Conservation (phyloP, 768 basidiomycete genomes). For the Crucibulum laeve region DNA sequence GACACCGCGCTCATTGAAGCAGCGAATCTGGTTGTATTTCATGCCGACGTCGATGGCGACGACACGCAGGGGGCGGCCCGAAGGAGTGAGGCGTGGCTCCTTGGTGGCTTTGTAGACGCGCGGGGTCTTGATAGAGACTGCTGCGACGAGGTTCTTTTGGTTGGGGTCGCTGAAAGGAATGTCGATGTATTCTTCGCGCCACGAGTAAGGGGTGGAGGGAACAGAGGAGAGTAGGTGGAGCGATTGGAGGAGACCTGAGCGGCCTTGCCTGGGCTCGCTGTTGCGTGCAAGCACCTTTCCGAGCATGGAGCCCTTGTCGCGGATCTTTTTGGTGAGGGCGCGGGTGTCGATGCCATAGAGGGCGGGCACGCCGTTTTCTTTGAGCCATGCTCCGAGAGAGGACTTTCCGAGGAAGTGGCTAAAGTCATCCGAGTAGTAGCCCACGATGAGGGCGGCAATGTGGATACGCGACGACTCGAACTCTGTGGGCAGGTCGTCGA, state of each 20-base stretch:
- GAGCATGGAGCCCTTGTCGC: constrained; percentile 92
- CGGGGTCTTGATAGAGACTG: constrained; percentile 72
- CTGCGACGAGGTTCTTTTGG: constrained; percentile 82
- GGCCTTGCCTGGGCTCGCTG: constrained; percentile 35
- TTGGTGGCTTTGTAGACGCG: constrained; percentile 62
- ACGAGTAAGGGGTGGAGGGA: constrained; percentile 49
- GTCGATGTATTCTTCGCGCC: constrained; percentile 83
- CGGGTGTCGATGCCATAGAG: constrained; percentile 96
- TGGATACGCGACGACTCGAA: constrained; percentile 98
- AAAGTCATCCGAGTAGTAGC: constrained; percentile 91
- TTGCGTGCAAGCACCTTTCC: constrained; percentile 76
- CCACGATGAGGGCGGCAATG: constrained; percentile 85
- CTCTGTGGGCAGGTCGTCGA: constrained; percentile 60
- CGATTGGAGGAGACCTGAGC: constrained; percentile 17
- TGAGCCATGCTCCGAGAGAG: constrained; percentile 87
- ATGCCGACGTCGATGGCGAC: constrained; percentile 97
- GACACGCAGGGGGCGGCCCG: constrained; percentile 77
- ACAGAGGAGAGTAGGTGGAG: constrained; percentile 38
- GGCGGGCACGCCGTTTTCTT: constrained; percentile 91
- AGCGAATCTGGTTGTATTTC: constrained; percentile 99
- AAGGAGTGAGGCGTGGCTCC: constrained; percentile 62
- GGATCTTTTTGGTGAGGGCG: constrained; percentile 92
- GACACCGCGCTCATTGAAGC: constrained; percentile 88
- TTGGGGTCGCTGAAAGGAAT: constrained; percentile 89
- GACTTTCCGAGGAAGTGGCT: constrained; percentile 92